phyloP scores from a whole-genome alignment of 2,329 filamentous ascomycete genomes.

The Epicoccum nigrum region DNA sequence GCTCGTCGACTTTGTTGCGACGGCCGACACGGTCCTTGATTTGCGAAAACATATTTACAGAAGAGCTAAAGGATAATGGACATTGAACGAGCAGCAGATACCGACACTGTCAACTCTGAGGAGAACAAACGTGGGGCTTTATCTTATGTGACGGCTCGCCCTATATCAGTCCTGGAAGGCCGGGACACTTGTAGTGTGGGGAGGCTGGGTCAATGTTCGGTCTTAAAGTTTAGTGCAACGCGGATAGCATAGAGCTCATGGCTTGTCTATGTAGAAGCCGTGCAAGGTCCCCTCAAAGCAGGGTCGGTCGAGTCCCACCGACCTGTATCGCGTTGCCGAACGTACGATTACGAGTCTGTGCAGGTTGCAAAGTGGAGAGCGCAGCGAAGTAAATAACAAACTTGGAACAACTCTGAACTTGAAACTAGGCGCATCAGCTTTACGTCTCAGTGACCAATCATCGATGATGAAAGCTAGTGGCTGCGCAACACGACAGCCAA shows the following conservation, averaged over 20 bases:
- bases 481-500: conserved; percentile 26
- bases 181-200: conserved; percentile 17
- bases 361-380: conserved; percentile 28
- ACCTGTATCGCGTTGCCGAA: conserved; percentile 19
- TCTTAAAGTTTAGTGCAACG: conserved; percentile 20
- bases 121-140: not conserved
- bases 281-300: conserved; percentile 18
- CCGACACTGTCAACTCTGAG: not conserved
- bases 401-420: conserved; percentile 41
- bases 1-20: conserved; percentile 35
- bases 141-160: conserved; percentile 6
- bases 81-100: conserved; percentile 22
- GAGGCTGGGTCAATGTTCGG: conserved; percentile 16
- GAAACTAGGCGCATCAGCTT: conserved; percentile 39
- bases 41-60: conserved; percentile 29
- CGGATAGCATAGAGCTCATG: conserved; percentile 16
- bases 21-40: conserved; percentile 18
- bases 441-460: conserved; percentile 37
- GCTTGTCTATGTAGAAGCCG: conserved; percentile 23
- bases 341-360: conserved; percentile 27
- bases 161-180: conserved; percentile 14
- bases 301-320: conserved; percentile 22
- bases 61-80: conserved; percentile 12
- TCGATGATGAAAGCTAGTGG: conserved; percentile 10
- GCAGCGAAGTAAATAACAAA: conserved; percentile 43